Conservation (phyloP, 2,329 filamentous ascomycete genomes). For the Phaeomoniella chlamydospora region DNA sequence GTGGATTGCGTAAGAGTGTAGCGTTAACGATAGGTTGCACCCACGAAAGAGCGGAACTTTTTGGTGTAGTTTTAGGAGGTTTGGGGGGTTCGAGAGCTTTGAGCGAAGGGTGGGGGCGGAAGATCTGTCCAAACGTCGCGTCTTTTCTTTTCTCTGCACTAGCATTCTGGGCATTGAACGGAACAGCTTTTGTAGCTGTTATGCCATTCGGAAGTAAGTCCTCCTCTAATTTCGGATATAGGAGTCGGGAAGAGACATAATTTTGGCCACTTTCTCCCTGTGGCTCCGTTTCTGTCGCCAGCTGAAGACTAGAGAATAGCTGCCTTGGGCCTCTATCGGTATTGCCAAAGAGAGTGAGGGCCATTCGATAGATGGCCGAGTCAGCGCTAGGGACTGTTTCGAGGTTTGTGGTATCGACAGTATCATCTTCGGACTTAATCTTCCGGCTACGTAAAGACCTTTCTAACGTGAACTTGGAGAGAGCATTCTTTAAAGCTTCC, state of each 20-base stretch:
- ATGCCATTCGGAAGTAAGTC: conserved; percentile 60
- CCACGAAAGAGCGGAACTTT: conserved; percentile 20
- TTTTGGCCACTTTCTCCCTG: conserved; percentile 14
- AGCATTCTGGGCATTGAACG: conserved; percentile 27
- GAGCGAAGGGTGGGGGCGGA: conserved; percentile 22
- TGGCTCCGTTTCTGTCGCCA: conserved; percentile 23
- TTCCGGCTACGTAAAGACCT: conserved; percentile 35
- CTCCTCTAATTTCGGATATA: conserved; percentile 30
- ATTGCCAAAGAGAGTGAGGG: conserved; percentile 62
- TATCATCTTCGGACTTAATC: conserved; percentile 13
- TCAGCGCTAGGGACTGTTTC: conserved; percentile 23
- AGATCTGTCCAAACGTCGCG: conserved; percentile 29
- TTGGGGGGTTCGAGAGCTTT: conserved; percentile 25
- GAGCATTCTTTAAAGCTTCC: conserved; percentile 45
- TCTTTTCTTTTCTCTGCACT: conserved; percentile 11
- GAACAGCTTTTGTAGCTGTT: conserved; percentile 50
- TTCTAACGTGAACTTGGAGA: conserved; percentile 47
- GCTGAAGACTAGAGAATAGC: conserved; percentile 72
- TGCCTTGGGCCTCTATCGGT: conserved; percentile 45
- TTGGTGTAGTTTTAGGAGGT: conserved; percentile 17
- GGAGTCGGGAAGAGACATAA: conserved; percentile 14
- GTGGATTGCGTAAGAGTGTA: conserved; percentile 4
- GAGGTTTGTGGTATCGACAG: conserved; percentile 19
- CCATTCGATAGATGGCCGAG: conserved; percentile 36
- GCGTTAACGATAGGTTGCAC: conserved; percentile 14